A percentile compares a stretch with the other conserved stretches of the same genome.
Conservation (phyloP, 441 rosid species). For the Jatropha multifida region DNA sequence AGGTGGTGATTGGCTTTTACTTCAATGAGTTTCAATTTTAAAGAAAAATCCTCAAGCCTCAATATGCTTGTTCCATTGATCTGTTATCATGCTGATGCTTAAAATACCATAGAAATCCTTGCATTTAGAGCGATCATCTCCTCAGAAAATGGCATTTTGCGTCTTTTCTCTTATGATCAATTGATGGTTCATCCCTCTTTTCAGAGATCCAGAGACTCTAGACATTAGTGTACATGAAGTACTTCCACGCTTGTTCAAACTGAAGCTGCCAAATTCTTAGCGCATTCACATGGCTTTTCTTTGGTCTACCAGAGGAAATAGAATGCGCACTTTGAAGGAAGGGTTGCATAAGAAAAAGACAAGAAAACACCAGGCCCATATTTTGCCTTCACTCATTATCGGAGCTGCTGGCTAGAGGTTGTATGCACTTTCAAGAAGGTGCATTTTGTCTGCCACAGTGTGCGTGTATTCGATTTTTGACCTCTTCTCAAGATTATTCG, state of each 20-base stretch:
- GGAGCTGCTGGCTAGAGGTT: slow-evolving; percentile 17
- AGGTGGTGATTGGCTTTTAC: neutral
- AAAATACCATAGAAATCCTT: neutral
- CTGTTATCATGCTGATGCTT: neutral
- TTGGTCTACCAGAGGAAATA: slow-evolving; percentile 14
- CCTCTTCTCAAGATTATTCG: slow-evolving; percentile 13
- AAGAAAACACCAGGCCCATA: slow-evolving; percentile 6
- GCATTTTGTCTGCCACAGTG: slow-evolving; percentile 16
- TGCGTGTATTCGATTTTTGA: slow-evolving; percentile 23
- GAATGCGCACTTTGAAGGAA: slow-evolving; percentile 7
- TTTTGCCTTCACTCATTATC: slow-evolving; percentile 19
- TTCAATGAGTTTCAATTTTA: neutral
- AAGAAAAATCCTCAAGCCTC: neutral
- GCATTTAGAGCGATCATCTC: neutral
- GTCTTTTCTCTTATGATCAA: slow-evolving; percentile 9
- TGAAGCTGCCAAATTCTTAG: slow-evolving; percentile 41
- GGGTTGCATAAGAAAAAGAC: slow-evolving; percentile 13
- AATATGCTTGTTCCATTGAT: slow-evolving; percentile 4
- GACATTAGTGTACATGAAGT: slow-evolving; percentile 78
- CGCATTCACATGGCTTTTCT: neutral
- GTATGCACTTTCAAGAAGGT: slow-evolving; percentile 18
- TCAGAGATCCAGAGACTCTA: slow-evolving; percentile 75
- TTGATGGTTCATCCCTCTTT: neutral
- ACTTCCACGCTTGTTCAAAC: slow-evolving; percentile 79
- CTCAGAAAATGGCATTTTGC: neutral